Evolutionary conservation across 306 rosid genomes (phyloP), one percentile per base, ranked within the genome.

Genomic region (Glycine latifolia): DNA sequence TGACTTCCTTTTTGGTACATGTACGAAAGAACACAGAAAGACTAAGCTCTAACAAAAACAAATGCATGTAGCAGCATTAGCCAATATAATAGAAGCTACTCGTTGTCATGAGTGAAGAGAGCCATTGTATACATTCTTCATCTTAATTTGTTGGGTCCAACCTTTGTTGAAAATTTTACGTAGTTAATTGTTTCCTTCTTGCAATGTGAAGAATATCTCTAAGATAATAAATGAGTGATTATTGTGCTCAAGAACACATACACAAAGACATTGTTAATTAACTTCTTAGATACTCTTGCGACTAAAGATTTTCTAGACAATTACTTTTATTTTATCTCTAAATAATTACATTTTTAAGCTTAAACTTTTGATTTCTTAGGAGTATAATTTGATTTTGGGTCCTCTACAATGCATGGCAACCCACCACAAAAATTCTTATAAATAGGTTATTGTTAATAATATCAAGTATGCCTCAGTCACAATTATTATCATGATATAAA

Each of bases 251-350:
- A 33, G 16, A 33, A 31, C 68, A 33, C 16, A 59, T 8, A 37
- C 65, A 17, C 65, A 17, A 62, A 62, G 68, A 61, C 67, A 61
- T 61, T 61, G 6, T 26, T 61, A 61, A 61, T n/a, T 61, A 60
- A 17, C 67, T 26, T 4, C 1, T 17, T 0, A 17, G 31, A 15
- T 56, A 16, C 33, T 56, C 62, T 56, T 56, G 11, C 14, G 10
- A n/a, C 61, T 55, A 55, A 55, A 15, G 26, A n/a, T 55, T 55
- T 14, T 55, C 31, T 55, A 53, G 0, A 14, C 59, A 53, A 14
- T 49, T 49, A 49, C n/a, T 12, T 10, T 10, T 48, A 48, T 48
- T 48, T 48, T 48, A 8, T 10, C 52, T 41, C 6, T 41, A 41
- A 7, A 48, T 13, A 48, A 10, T 48, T 48, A 48, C 13, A 3